Percentiles rank a stretch among this genome's conserved stretches.
phyloP scores from a whole-genome alignment of 2,329 filamentous ascomycete genomes.

The Colletotrichum sp. region DNA sequence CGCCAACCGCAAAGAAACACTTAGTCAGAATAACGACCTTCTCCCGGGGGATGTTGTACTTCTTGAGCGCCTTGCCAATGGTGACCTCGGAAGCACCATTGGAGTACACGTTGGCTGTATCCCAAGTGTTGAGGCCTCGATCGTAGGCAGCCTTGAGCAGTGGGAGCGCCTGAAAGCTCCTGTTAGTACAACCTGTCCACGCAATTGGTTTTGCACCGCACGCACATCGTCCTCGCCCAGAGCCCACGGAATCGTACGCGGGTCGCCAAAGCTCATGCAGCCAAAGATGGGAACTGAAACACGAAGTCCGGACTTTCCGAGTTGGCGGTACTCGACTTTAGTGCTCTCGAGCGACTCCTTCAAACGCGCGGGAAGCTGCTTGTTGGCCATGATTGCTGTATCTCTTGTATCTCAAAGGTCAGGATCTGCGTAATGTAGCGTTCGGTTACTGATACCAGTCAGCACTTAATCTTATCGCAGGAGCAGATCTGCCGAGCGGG shows the following conservation, averaged over 20 bases:
- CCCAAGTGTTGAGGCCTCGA: constrained; percentile 65
- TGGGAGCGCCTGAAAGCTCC: constrained; percentile 47
- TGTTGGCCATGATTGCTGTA: neutral
- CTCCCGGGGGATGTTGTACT: constrained; percentile 60
- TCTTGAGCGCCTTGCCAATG: constrained; percentile 63
- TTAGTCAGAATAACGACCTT: constrained; percentile 65
- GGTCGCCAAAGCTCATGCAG: constrained; percentile 65
- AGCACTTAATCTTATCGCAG: neutral
- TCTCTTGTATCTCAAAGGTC: neutral
- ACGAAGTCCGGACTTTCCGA: constrained; percentile 67
- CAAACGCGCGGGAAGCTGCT: constrained; percentile 17
- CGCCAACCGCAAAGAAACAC: constrained; percentile 54
- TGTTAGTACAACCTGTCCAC: neutral
- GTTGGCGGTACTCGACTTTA: constrained; percentile 53
- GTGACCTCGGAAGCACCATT: constrained; percentile 60
- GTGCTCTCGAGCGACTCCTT: constrained; percentile 34
- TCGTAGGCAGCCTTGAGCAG: constrained; percentile 70
- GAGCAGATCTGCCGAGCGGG: no score
- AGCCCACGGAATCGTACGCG: constrained; percentile 59
- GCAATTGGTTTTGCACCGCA: neutral
- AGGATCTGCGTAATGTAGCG: neutral
- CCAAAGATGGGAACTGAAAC: constrained; percentile 70
- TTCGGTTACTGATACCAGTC: neutral
- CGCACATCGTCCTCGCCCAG: constrained; percentile 55
- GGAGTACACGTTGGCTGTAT: constrained; percentile 60